These are phyloP conservation scores for Meripilus lineatus DNA, from an alignment of 1,284 basidiomycete genomes.

Conservation along the genomic window DNA sequence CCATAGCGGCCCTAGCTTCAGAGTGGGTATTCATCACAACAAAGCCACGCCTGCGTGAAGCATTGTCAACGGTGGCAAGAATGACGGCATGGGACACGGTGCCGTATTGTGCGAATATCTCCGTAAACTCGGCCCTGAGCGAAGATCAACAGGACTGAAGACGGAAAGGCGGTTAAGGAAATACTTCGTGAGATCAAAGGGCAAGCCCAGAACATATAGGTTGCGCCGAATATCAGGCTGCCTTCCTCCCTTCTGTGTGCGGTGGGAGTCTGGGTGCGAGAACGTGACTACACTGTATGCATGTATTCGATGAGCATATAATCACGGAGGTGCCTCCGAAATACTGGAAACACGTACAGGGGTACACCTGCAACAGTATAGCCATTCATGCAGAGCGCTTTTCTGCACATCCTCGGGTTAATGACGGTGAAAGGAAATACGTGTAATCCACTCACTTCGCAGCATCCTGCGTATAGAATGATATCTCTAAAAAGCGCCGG, in stretches of 20 bases:
- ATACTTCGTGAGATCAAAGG: slow-evolving; percentile 72
- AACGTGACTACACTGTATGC: slow-evolving; percentile 31
- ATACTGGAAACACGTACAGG: slow-evolving; percentile 37
- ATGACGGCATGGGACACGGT: slow-evolving; percentile 69
- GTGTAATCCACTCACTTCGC: slow-evolving; percentile 34
- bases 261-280: slow-evolving; percentile 16
- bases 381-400: slow-evolving; percentile 62
- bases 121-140: slow-evolving; percentile 52
- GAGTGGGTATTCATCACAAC: slow-evolving; percentile 70
- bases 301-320: background rate
- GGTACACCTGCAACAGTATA: slow-evolving; percentile 52
- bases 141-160: slow-evolving; percentile 2
- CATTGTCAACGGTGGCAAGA: slow-evolving; percentile 73
- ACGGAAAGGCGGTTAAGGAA: slow-evolving; percentile 14
- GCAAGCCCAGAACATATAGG: slow-evolving; percentile 74
- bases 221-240: slow-evolving; percentile 60
- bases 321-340: slow-evolving; percentile 14
- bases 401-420: slow-evolving; percentile 32
- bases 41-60: slow-evolving; percentile 74
- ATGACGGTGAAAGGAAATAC: slow-evolving; percentile 9
- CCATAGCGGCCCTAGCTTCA: slow-evolving; percentile 65
- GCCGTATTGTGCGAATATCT: slow-evolving; percentile 58
- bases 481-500: slow-evolving; percentile 42
- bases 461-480: slow-evolving; percentile 44
- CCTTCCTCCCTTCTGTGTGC: slow-evolving; percentile 19